Evolutionary conservation across 2,329 filamentous ascomycete species (phyloP).

Genomic region (Colletotrichum phormii): DNA sequence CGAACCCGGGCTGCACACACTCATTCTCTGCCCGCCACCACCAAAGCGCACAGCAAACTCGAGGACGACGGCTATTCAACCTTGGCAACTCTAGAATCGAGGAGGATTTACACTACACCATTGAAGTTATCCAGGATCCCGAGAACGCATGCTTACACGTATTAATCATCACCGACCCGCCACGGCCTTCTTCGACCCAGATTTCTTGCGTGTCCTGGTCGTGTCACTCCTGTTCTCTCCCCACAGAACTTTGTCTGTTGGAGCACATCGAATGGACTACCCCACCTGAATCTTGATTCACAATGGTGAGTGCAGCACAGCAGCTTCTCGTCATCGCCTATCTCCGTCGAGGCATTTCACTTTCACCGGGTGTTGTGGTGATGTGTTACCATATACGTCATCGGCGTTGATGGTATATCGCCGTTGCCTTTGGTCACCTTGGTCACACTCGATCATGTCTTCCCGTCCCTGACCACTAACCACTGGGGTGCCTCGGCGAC

Average conservation of each 20-base stretch:
- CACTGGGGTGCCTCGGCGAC: neutral
- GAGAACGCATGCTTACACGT: neutral
- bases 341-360: conserved; percentile 1
- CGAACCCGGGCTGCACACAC: neutral
- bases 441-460: neutral
- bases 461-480: neutral
- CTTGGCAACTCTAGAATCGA: neutral
- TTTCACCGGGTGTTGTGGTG: neutral
- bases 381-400: neutral
- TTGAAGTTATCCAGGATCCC: neutral
- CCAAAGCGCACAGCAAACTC: neutral
- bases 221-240: conserved; percentile 4
- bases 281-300: conserved; percentile 29
- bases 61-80: too few relatives aligned
- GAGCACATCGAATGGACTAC: conserved; percentile 35
- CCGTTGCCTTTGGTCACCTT: neutral
- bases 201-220: conserved; percentile 11
- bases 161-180: conserved; percentile 11
- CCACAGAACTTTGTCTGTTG: conserved; percentile 32
- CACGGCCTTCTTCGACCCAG: conserved; percentile 8
- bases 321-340: conserved; percentile 16
- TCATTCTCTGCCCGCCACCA: neutral
- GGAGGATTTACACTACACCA: neutral
- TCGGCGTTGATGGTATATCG: neutral
- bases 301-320: conserved; percentile 27